Base-by-base conservation (phyloP, 2,329 filamentous ascomycete species). In the Fusarium oxysporum region DNA sequence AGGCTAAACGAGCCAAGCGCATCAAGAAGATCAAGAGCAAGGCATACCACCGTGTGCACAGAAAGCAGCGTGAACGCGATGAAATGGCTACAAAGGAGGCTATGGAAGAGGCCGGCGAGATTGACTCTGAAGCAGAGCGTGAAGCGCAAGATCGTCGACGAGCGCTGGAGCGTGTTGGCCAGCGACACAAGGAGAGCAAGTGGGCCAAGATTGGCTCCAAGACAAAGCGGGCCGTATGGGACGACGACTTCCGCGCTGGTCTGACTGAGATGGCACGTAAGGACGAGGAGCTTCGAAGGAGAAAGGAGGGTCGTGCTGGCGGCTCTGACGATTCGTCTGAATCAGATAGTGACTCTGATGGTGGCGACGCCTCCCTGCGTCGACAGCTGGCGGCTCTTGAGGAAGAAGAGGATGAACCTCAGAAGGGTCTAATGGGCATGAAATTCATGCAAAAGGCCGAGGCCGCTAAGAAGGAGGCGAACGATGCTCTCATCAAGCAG, bases 21-120 rank as follows among this genome's bases (percentile, higher is more conserved):
- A 94, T 99, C 83, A 97, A 98, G 85, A 98, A 98, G 86, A 99
- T 99, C 85, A 99, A 99, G 87, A 97, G 93, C 80, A 99, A 98
- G 82, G 90, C 95, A 1, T 99, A 97, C 80, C 93, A 96, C 62
- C 92, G 95, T 48, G 92, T 98, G 19, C 96, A 98, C 82, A 91
- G 96, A 41, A 97, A 92, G 80, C 93, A 91, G 81, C 77, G 85
- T 75, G 82, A 87, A 73, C 85, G 88, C 62, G 81, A 90, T 68
- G 81, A 91, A 80, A 84, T 86, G 79, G 88, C 87, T 21, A 81
- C 84, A 21, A 83, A 83, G 23, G 86, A 88, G 78, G 87, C 78
- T 62, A 86, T 86, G 82, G 86, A 85, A 23, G 89, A 88, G 56
- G 87, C 87, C 16, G 89, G 88, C 28, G 87, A 88, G 75, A 84